phyloP scores from a whole-genome alignment of 305 asterid genomes.

The Rubia peregrina region DNA sequence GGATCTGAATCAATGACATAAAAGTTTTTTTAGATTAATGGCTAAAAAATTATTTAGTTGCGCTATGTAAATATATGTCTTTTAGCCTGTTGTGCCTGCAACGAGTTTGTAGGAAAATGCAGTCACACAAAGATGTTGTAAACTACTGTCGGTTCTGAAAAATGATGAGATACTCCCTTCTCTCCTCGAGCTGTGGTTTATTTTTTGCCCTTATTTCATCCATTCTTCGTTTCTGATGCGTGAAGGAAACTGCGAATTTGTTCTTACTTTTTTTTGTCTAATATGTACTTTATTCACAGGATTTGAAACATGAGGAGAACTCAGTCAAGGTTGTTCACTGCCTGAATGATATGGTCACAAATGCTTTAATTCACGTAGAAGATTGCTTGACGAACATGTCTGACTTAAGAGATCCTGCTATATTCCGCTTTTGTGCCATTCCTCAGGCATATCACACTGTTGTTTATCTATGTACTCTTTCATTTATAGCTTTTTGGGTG shows the following conservation, averaged over 20 bases:
- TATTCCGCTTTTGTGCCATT: conserved; percentile 91
- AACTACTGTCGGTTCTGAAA: background rate
- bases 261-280: background rate
- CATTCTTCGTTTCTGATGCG: background rate
- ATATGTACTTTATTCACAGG: conserved; percentile 37
- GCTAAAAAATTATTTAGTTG: background rate
- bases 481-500: background rate
- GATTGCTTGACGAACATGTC: conserved; percentile 74
- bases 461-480: conserved; percentile 3
- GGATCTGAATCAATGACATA: background rate
- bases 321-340: conserved; percentile 93
- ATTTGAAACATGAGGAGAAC: conserved; percentile 76
- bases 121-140: background rate
- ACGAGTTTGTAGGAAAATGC: conserved; percentile 1
- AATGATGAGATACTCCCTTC: too few species aligned
- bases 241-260: conserved; percentile 26
- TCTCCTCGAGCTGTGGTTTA: background rate
- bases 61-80: background rate
- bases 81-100: conserved; percentile 8
- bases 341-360: conserved; percentile 94
- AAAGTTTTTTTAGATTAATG: background rate
- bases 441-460: conserved; percentile 61
- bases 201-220: background rate
- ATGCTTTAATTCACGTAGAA: conserved; percentile 75
- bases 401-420: conserved; percentile 67